phyloP scores from a whole-genome alignment of 768 basidiomycete species.

The Tephrocybe sp. region DNA sequence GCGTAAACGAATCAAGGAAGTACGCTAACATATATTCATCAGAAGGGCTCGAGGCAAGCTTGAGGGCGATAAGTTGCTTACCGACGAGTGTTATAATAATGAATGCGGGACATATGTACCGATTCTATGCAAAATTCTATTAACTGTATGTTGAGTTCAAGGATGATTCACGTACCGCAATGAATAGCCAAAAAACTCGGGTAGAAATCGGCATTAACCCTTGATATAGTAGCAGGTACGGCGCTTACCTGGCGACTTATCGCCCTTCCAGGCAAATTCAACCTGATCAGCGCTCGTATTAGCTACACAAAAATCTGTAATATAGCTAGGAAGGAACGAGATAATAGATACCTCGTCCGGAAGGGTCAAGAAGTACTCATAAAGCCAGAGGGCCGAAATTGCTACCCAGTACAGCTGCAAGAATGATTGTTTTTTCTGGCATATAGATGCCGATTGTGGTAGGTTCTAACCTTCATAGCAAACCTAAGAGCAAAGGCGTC shows the following conservation, averaged over 20 bases:
- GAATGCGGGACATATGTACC: constrained; percentile 15
- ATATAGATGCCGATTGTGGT: background rate
- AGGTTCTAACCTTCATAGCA: constrained; percentile 4
- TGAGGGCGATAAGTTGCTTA: background rate
- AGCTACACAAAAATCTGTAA: background rate
- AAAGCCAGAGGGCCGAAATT: constrained; percentile 15
- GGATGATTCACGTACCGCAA: background rate
- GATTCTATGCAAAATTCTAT: constrained; percentile 10
- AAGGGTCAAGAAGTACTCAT: constrained; percentile 18
- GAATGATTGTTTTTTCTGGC: background rate
- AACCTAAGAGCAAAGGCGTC: background rate
- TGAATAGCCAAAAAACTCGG: constrained; percentile 9
- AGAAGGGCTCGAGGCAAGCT: background rate
- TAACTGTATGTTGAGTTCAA: background rate
- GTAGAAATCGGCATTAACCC: no score
- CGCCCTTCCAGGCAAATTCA: constrained; percentile 7
- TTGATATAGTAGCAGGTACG: background rate
- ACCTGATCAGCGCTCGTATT: background rate
- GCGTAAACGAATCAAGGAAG: constrained; percentile 2
- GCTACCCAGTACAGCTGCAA: constrained; percentile 15
- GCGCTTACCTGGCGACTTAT: background rate
- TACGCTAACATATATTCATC: background rate
- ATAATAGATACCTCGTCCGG: constrained; percentile 11
- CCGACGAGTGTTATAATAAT: constrained; percentile 15
- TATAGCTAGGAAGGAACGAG: background rate